A percentile compares a stretch with the other conserved stretches of the same genome.
Conservation (phyloP, 2,329 filamentous ascomycete species). For the Dichotomopilus funicola region DNA sequence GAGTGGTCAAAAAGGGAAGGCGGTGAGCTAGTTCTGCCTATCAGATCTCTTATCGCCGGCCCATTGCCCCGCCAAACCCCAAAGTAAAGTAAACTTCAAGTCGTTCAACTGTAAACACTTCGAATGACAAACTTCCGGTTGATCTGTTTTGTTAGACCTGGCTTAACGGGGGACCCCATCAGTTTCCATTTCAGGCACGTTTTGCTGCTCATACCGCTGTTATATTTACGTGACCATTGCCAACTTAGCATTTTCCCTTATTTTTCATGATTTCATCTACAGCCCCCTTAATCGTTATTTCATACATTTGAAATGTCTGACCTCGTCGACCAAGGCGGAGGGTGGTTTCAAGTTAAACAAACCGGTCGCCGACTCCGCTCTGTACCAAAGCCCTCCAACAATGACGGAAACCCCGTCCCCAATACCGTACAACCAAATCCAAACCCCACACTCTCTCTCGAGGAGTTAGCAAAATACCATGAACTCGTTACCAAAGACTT, state of each 20-base stretch:
- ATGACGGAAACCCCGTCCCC: neutral
- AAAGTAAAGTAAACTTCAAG: neutral
- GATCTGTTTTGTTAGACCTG: too few species aligned
- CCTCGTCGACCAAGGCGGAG: constrained; percentile 12
- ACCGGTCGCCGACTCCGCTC: constrained; percentile 19
- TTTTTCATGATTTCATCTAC: neutral
- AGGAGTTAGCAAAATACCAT: constrained; percentile 25
- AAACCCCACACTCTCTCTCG: constrained; percentile 18
- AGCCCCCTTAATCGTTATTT: neutral
- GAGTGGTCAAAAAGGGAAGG: constrained; percentile 8
- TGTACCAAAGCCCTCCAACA: constrained; percentile 2
- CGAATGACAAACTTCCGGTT: too few species aligned
- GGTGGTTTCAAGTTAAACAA: constrained; percentile 23
- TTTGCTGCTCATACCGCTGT: too few species aligned
- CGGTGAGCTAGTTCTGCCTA: constrained; percentile 11
- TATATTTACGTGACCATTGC: too few species aligned
- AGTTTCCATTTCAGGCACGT: too few species aligned
- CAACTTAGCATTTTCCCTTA: too few species aligned
- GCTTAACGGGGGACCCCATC: too few species aligned
- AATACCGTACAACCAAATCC: constrained; percentile 20
- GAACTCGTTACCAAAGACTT: constrained; percentile 19
- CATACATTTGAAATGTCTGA: neutral
- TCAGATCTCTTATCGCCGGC: constrained; percentile 8
- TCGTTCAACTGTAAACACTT: too few species aligned
- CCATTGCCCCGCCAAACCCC: neutral